phyloP scores from a whole-genome alignment of 306 rosid genomes.

The Quillaja saponaria region DNA sequence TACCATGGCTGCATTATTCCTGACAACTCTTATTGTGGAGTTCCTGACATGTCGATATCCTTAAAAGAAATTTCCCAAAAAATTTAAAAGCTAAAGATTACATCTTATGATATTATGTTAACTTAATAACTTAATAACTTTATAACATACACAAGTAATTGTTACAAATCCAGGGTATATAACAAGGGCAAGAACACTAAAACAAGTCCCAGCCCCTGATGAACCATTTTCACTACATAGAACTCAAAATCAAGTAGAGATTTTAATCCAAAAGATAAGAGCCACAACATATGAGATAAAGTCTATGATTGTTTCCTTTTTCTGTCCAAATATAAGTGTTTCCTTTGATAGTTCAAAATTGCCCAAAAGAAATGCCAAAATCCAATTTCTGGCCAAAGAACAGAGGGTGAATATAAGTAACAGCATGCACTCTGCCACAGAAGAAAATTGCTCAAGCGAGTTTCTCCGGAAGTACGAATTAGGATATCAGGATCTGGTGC shows the following conservation, averaged over 20 bases:
- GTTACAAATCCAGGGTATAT: not conserved
- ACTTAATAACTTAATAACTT: not conserved
- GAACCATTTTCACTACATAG: not conserved
- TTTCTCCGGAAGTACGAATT: slow-evolving; percentile 51
- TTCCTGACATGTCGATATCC: not conserved
- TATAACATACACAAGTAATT: too few relatives aligned
- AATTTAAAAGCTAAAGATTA: not conserved
- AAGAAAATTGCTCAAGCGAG: slow-evolving; percentile 51
- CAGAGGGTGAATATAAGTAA: slow-evolving; percentile 40
- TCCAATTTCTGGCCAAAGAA: slow-evolving; percentile 54
- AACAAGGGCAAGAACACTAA: not conserved
- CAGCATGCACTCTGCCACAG: slow-evolving; percentile 46
- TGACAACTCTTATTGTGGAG: not conserved
- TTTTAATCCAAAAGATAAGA: not conserved
- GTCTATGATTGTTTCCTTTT: slow-evolving; percentile 39
- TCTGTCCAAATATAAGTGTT: slow-evolving; percentile 40
- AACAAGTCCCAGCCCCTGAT: slow-evolving; percentile 9
- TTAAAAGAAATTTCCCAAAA: not conserved
- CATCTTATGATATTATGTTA: slow-evolving; percentile 1
- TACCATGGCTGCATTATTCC: not conserved
- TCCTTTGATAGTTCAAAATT: slow-evolving; percentile 43
- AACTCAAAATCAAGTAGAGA: not conserved
- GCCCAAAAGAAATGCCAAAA: slow-evolving; percentile 42
- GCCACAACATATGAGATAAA: not conserved
- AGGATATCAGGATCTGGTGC: slow-evolving; percentile 45